Conservation (phyloP, 805 yeast species). For the Cyberlindnera suaveolens region DNA sequence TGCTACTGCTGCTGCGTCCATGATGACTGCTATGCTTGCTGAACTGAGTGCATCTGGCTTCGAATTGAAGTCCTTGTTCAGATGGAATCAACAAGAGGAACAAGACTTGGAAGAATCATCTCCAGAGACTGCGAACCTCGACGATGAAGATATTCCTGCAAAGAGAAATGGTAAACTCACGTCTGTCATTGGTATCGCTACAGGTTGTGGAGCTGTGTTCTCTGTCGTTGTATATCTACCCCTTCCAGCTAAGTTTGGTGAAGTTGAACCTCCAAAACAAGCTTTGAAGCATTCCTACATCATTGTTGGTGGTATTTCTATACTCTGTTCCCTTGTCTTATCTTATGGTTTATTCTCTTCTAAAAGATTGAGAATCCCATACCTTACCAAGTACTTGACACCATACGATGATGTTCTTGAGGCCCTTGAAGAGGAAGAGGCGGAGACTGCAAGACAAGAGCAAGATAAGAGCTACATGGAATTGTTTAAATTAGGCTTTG, state of each 20-base stretch:
- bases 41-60: slow-evolving; percentile 47
- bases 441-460: slow-evolving; percentile 8
- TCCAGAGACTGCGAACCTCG: slow-evolving; percentile 6
- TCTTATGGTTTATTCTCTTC: slow-evolving; percentile 42
- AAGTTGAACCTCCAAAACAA: slow-evolving; percentile 32
- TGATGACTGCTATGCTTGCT: slow-evolving; percentile 55
- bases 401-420: slow-evolving; percentile 29
- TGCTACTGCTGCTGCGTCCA: slow-evolving; percentile 45
- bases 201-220: slow-evolving; percentile 65
- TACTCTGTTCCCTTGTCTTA: slow-evolving; percentile 34
- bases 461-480: slow-evolving; percentile 28
- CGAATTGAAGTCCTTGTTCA: slow-evolving; percentile 18
- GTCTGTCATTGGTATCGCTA: slow-evolving; percentile 53
- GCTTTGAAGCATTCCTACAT: slow-evolving; percentile 44
- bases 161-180: slow-evolving; percentile 48
- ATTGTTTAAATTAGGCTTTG: slow-evolving; percentile 41
- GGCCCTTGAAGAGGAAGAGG: slow-evolving; percentile 25
- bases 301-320: slow-evolving; percentile 38
- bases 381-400: slow-evolving; percentile 17
- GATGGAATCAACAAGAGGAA: slow-evolving; percentile 7
- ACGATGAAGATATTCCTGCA: slow-evolving; percentile 5
- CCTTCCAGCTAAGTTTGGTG: slow-evolving; percentile 46
- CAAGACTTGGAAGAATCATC: slow-evolving; percentile 1
- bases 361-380: slow-evolving; percentile 24
- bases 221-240: slow-evolving; percentile 51